phyloP scores from a whole-genome alignment of 2,329 filamentous ascomycete species.

The Stagonosporopsis chrysanthemi region DNA sequence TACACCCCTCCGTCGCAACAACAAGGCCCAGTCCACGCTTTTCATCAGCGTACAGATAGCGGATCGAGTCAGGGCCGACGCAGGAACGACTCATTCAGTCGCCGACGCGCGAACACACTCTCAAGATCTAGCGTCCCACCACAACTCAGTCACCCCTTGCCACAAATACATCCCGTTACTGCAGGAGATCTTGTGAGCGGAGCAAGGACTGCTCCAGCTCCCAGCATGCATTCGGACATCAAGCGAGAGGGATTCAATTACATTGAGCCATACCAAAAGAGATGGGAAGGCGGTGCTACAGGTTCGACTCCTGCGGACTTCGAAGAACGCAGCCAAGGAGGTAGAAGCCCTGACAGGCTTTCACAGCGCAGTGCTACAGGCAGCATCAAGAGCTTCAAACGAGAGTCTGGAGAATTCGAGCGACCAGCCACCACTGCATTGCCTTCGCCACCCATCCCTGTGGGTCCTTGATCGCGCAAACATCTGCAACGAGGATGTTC shows the following conservation, averaged over 20 bases:
- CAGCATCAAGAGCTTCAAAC: conserved; percentile 46
- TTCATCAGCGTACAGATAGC: conserved; percentile 47
- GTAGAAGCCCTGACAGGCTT: conserved; percentile 42
- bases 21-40: conserved; percentile 38
- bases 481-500: neutral
- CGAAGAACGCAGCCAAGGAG: conserved; percentile 39
- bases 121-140: conserved; percentile 48
- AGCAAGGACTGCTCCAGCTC: conserved; percentile 45
- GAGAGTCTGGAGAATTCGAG: conserved; percentile 41
- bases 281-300: conserved; percentile 38
- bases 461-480: conserved; percentile 22
- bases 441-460: conserved; percentile 29
- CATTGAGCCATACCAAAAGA: conserved; percentile 43
- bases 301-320: conserved; percentile 30
- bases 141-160: conserved; percentile 43
- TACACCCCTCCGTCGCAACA: conserved; percentile 33
- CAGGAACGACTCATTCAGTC: conserved; percentile 46
- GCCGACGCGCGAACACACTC: conserved; percentile 38
- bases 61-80: conserved; percentile 41
- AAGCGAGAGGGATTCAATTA: conserved; percentile 41
- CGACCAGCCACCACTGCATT: conserved; percentile 26
- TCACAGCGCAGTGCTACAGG: conserved; percentile 46
- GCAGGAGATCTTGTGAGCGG: conserved; percentile 46
- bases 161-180: conserved; percentile 43
- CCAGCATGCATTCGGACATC: conserved; percentile 36